phyloP scores from a whole-genome alignment of 2,329 filamentous ascomycete species.

The Aurifilum marmelostoma region DNA sequence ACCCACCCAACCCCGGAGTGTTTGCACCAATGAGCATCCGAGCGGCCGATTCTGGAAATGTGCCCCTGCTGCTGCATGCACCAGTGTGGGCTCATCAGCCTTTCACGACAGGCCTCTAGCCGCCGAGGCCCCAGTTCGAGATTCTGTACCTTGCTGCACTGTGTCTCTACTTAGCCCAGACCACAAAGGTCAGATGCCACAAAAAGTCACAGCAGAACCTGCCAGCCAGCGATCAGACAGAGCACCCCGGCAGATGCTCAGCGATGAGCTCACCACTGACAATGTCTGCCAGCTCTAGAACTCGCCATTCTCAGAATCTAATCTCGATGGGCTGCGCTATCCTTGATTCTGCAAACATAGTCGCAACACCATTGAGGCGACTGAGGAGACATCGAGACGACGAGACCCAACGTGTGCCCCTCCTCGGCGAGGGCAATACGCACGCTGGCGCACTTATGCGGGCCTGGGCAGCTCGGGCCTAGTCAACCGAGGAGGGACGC shows the following conservation, averaged over 20 bases:
- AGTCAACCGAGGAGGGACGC: slow-evolving; percentile 14
- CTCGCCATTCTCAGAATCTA: slow-evolving; percentile 12
- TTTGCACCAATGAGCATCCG: slow-evolving; percentile 24
- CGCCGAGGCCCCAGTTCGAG: slow-evolving; percentile 35
- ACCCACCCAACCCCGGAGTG: slow-evolving; percentile 26
- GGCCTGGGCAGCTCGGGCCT: slow-evolving; percentile 9
- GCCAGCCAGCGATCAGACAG: slow-evolving; percentile 7
- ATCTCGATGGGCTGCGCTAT: slow-evolving; percentile 9
- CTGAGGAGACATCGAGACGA: neutral
- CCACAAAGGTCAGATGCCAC: neutral
- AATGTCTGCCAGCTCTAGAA: neutral
- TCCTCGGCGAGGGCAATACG: slow-evolving; percentile 1
- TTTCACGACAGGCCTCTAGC: slow-evolving; percentile 45
- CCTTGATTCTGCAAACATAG: slow-evolving; percentile 16
- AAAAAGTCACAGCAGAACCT: neutral
- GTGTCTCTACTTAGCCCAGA: slow-evolving; percentile 10
- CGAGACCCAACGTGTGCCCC: slow-evolving; percentile 7
- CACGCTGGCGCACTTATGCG: slow-evolving; percentile 5
- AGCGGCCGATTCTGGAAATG: slow-evolving; percentile 18
- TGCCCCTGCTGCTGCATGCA: slow-evolving; percentile 25
- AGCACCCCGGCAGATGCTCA: slow-evolving; percentile 3
- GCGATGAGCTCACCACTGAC: neutral
- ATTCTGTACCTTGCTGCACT: slow-evolving; percentile 1
- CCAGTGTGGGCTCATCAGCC: slow-evolving; percentile 37
- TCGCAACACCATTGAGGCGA: slow-evolving; percentile 19